Conservation (phyloP, 495 filamentous ascomycete genomes). For the Cercophora samala region DNA sequence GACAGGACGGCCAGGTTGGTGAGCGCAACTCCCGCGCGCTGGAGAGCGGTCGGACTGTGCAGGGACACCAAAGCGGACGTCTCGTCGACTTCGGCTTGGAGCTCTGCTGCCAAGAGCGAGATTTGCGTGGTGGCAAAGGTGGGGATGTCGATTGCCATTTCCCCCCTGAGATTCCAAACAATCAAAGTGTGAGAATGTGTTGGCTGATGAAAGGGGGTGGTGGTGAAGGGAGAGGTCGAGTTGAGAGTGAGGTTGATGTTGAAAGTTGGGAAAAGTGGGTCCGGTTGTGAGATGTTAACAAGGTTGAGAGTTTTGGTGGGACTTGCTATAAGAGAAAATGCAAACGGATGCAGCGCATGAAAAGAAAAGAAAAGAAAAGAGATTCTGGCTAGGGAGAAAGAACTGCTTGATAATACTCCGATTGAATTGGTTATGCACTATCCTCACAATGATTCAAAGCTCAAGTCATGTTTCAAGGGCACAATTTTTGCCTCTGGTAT, state of each 20-base stretch:
- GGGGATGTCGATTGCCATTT: constrained; percentile 57
- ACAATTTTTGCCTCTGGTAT: neutral
- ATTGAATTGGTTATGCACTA: too few relatives aligned
- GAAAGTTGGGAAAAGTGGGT: too few relatives aligned
- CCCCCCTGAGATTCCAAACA: too few relatives aligned
- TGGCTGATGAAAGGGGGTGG: neutral
- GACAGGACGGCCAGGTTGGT: constrained; percentile 72
- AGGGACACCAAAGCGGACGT: constrained; percentile 67
- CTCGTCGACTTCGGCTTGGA: constrained; percentile 71
- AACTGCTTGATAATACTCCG: too few relatives aligned
- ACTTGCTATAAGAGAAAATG: neutral
- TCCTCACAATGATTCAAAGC: too few relatives aligned
- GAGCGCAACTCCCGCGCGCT: constrained; percentile 83
- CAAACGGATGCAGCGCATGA: neutral
- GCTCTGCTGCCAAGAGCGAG: constrained; percentile 71
- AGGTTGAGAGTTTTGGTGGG: neutral
- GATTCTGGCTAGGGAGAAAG: too few relatives aligned
- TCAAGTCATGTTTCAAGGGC: neutral
- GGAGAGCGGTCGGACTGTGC: constrained; percentile 67
- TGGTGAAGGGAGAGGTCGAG: too few relatives aligned
- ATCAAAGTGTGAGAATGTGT: too few relatives aligned
- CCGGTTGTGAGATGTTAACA: too few relatives aligned
- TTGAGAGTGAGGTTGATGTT: too few relatives aligned
- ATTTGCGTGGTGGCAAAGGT: constrained; percentile 78
- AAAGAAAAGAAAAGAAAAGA: too few relatives aligned